Percentiles rank a stretch among this genome's conserved stretches.
phyloP scores from a whole-genome alignment of 1,284 basidiomycete genomes.

The Mycosarcoma maydis region DNA sequence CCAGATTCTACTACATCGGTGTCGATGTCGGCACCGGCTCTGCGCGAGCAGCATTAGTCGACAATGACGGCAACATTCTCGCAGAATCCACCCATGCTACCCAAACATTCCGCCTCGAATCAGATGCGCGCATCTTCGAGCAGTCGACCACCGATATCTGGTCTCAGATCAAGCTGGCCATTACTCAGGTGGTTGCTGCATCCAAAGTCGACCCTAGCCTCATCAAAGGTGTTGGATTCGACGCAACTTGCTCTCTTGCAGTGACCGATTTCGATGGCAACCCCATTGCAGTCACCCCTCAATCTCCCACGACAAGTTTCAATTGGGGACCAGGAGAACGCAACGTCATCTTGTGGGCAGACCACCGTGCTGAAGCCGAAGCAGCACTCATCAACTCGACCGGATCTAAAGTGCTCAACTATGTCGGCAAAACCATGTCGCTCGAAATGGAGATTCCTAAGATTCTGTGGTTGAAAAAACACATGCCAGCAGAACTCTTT shows the following conservation, averaged over 20 bases:
- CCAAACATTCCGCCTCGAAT: slow-evolving; percentile 82
- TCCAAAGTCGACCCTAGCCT: slow-evolving; percentile 74
- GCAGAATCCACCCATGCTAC: slow-evolving; percentile 83
- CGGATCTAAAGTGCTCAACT: slow-evolving; percentile 85
- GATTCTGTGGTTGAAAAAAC: slow-evolving; percentile 91
- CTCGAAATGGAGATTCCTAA: slow-evolving; percentile 74
- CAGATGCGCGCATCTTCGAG: slow-evolving; percentile 92
- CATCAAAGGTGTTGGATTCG: slow-evolving; percentile 92
- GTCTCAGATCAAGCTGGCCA: slow-evolving; percentile 77
- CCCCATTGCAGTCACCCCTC: slow-evolving; percentile 83
- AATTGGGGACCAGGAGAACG: slow-evolving; percentile 42
- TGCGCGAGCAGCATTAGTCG: slow-evolving; percentile 85
- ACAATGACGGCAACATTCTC: slow-evolving; percentile 78
- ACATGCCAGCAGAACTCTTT: slow-evolving; percentile 83
- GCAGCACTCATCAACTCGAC: slow-evolving; percentile 88
- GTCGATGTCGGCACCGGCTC: slow-evolving; percentile 87
- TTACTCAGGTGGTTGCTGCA: slow-evolving; percentile 76
- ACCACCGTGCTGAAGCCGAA: slow-evolving; percentile 91
- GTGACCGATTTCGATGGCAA: slow-evolving; percentile 78
- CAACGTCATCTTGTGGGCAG: slow-evolving; percentile 68
- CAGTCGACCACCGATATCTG: slow-evolving; percentile 80
- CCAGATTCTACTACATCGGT: slow-evolving; percentile 70
- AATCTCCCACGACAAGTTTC: slow-evolving; percentile 65
- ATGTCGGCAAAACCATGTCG: slow-evolving; percentile 95
- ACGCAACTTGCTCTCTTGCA: slow-evolving; percentile 95